Evolutionary conservation across 2,329 filamentous ascomycete species (phyloP), one percentile per base, ranked within the genome.

Genomic region (Nemania diffusa): DNA sequence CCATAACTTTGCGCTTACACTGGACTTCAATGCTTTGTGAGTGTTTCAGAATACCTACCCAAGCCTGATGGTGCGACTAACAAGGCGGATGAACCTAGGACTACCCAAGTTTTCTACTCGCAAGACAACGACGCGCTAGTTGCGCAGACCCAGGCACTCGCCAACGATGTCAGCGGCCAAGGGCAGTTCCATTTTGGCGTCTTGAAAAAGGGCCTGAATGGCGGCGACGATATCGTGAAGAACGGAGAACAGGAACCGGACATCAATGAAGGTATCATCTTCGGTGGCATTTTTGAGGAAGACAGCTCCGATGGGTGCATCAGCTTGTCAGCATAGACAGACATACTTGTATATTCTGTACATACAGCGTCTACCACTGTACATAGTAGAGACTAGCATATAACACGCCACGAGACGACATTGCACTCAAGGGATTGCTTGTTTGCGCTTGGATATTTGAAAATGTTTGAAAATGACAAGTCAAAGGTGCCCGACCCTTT

Each of bases 201-300:
- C 13, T 57, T 67, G 56, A 61, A 62, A 13, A 68, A 62, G 34
- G 65, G 65, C 6, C 60, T 59, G 8, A 60, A 64, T 13, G 59
- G 61, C 26, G 61, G 65, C 1, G 50, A 67, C 24, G 55, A 64
- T 32, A 64, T 64, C 17, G 56, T 67, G 3, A 64, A 59, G 56
- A 57, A 64, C n/a, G 61, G 65, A 24, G 60, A 64, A 27, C 60
- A 64, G 51, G 60, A 64, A 40, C 32, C 13, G 7, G 65, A 24
- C 13, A 64, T 67, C 11, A 44, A 67, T 11, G 61, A 64, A 44
- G 56, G 62, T 7, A 55, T 65, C 44, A 62, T 68, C 37, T 61
- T 65, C 15, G 57, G 65, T 37, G 62, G 65, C 17, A 61, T 65
- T 34, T 61, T 65, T n/a, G 65, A 62, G 34, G 57, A 65, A 55